Evolutionary conservation across 1,139 yeast species (phyloP).

Genomic region (Yamadazyma aaseri): DNA sequence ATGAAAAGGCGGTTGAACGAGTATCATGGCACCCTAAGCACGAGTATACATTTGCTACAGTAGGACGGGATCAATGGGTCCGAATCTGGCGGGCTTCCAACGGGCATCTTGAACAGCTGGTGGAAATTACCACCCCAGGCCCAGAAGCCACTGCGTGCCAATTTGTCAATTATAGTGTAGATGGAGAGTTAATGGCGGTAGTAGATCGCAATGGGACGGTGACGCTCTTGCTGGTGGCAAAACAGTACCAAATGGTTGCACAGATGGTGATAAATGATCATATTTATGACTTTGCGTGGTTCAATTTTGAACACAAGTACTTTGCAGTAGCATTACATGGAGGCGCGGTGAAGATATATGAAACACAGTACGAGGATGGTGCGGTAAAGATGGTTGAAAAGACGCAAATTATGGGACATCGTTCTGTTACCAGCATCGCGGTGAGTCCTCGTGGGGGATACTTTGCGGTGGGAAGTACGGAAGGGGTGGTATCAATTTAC

Average conservation of each 20-base stretch:
- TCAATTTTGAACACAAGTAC: conserved; percentile 28
- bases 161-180: conserved; percentile 46
- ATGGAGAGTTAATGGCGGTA: conserved; percentile 53
- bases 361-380: conserved; percentile 11
- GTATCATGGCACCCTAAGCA: conserved; percentile 62
- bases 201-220: conserved; percentile 41
- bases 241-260: conserved; percentile 25
- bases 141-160: conserved; percentile 21
- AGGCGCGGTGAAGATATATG: conserved; percentile 32
- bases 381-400: conserved; percentile 22
- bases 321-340: conserved; percentile 40
- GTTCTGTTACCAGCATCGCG: conserved; percentile 50
- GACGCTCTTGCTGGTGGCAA: conserved; percentile 24
- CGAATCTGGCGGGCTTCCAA: conserved; percentile 55
- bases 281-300: conserved; percentile 41
- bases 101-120: conserved; percentile 36
- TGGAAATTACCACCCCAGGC: conserved; percentile 21
- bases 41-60: conserved; percentile 55
- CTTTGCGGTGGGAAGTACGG: conserved; percentile 63
- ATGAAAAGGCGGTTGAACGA: conserved; percentile 45
- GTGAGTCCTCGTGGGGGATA: conserved; percentile 60
- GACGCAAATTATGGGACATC: conserved; percentile 44
- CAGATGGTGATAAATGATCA: conserved; percentile 24
- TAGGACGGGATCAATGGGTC: conserved; percentile 53
- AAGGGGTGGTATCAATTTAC: conserved; percentile 71